Base-by-base conservation (phyloP, 441 rosid genomes). In the Adansonia madagascariensis region DNA sequence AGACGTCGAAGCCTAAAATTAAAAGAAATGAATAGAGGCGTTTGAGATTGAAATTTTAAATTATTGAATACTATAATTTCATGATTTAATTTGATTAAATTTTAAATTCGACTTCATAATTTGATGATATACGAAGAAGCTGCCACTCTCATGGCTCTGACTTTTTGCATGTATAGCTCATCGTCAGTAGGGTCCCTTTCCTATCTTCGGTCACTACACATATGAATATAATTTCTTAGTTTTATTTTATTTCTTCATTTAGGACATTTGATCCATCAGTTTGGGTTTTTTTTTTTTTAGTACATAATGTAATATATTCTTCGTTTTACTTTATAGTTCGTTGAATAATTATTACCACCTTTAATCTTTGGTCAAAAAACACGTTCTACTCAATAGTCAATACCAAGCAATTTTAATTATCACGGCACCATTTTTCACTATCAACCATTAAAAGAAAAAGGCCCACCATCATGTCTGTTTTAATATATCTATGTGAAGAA, bases 151-250 rank as follows among this genome's bases (percentile, higher is more conserved):
- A 49, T 35, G 70, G 10, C 70, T 61, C 49, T 49, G 71, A 63
- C 77, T 75, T 75, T 59, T 50, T 49, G 77, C 77, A 75, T 75
- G 61, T 27, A 27, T 60, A 74, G 17, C 67, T 59, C 68, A 41
- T 59, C 44, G 41, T 52, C 67, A 57, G 41, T 57, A 41, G 66
- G 66, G 76, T 73, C 66, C 20, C 76, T 59, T 56, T 72, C 75
- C 65, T 39, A 39, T 11, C 27, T 44, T 65, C 22, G 35, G 27
- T 50, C 47, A 27, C 74, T 70, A 0, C 6, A 62, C 3, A 62
- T 12, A 62, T 27, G n/a, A 31, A 62, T 35, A 59, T 68, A 22
- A 4, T 70, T 71, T 53, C 61, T 71, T 49, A 22, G 2, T 49
- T 22, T 14, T 41, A 2, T 68, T 53, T 52, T 50, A 20, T 70